Evolutionary conservation across 2,329 filamentous ascomycete species (phyloP).

Genomic region (Aspergillus novoparasiticus): DNA sequence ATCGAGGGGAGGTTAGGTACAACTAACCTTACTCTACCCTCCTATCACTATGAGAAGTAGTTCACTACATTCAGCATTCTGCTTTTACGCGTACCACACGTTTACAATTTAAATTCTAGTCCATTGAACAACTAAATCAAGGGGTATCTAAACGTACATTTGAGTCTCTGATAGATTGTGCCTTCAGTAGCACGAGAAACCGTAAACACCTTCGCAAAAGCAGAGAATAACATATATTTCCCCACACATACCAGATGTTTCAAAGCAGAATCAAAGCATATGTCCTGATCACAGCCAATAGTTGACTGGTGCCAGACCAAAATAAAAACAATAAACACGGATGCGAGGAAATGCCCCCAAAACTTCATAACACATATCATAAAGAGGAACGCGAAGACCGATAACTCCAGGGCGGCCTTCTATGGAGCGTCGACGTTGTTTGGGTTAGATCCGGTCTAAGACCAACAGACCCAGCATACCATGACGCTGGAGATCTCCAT

Average conservation of each 20-base stretch:
- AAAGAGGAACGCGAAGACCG: constrained; percentile 9
- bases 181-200: not conserved
- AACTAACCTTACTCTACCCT: no score
- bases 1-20: no score
- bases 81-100: not conserved
- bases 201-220: not conserved
- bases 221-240: not conserved
- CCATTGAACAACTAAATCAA: constrained; percentile 15
- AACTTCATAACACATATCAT: constrained; percentile 1
- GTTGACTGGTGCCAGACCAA: not conserved
- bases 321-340: constrained; percentile 10
- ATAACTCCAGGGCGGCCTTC: not conserved
- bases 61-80: no score
- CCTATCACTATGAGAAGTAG: no score
- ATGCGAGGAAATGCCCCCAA: constrained; percentile 5
- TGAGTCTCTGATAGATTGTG: constrained; percentile 9
- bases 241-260: not conserved
- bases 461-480: not conserved
- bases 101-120: not conserved
- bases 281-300: not conserved
- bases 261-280: not conserved
- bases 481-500: constrained; percentile 1
- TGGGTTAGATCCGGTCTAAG: not conserved
- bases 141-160: constrained; percentile 40
- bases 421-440: not conserved